A percentile compares a stretch with the other conserved stretches of the same genome.
Evolutionary conservation across 805 yeast species (phyloP).

Genomic region (Wickerhamiella domercqiae): DNA sequence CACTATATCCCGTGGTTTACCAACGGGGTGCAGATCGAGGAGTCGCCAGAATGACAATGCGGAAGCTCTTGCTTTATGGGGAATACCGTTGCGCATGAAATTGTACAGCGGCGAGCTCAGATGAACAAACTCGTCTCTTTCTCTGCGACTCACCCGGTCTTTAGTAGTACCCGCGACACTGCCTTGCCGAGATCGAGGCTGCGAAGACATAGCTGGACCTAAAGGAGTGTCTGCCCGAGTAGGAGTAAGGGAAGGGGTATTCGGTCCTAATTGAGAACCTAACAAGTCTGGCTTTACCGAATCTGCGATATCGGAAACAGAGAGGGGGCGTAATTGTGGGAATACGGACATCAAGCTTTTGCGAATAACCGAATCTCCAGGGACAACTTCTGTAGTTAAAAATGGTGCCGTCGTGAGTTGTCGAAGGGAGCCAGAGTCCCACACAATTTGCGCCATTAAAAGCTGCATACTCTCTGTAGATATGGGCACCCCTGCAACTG

Average conservation of each 20-base stretch:
- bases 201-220: no score
- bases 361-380: conserved; percentile 4
- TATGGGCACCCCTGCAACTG: conserved; percentile 2
- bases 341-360: conserved; percentile 4
- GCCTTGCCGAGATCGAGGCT: no score
- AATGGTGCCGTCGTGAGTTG: conserved; percentile 9
- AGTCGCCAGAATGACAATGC: conserved; percentile 27
- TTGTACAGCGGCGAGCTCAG: conserved; percentile 22
- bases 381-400: conserved; percentile 4
- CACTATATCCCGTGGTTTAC: conserved; percentile 20
- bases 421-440: conserved; percentile 22
- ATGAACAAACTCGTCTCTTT: conserved; percentile 6
- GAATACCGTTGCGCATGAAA: conserved; percentile 18
- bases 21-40: conserved; percentile 24
- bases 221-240: no score
- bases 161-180: no score
- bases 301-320: background rate
- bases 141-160: no score
- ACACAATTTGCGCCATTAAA: conserved; percentile 24
- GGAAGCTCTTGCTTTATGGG: conserved; percentile 24
- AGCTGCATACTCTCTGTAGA: conserved; percentile 16
- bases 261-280: no score
- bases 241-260: no score
- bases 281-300: background rate
- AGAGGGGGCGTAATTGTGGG: background rate